These are phyloP conservation scores for Xylaria venustula DNA, from an alignment of 495 filamentous ascomycete genomes.

Conservation along the genomic window DNA sequence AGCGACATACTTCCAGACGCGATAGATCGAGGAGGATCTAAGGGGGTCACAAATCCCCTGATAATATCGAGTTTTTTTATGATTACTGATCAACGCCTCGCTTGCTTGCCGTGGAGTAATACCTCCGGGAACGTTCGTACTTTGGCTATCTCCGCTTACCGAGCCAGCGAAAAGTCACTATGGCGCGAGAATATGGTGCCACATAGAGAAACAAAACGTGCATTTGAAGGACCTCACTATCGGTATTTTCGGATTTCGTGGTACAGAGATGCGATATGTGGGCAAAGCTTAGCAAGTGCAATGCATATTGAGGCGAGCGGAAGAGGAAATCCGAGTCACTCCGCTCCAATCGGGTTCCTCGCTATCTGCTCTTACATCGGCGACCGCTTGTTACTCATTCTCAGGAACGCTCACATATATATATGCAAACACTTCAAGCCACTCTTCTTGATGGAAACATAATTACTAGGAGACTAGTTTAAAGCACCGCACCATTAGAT, in stretches of 20 bases:
- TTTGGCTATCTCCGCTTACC: background rate
- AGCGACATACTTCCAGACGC: background rate
- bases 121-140: background rate
- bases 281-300: background rate
- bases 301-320: background rate
- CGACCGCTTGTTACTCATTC: background rate
- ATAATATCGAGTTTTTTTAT: background rate
- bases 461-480: too few relatives aligned
- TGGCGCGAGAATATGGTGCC: background rate
- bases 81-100: slow-evolving; percentile 12
- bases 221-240: background rate
- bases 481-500: too few relatives aligned
- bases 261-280: background rate
- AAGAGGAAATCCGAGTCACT: background rate
- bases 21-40: background rate
- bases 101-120: background rate
- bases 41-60: background rate
- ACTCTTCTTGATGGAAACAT: too few relatives aligned
- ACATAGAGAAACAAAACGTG: background rate
- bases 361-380: background rate
- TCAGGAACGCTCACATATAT: too few relatives aligned
- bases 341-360: slow-evolving; percentile 6
- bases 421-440: too few relatives aligned
- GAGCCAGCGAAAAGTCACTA: background rate
- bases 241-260: background rate